Evolutionary conservation across 805 yeast genomes (phyloP).

Genomic region (fission yeast (Schizosaccharomyces pombe)): DNA sequence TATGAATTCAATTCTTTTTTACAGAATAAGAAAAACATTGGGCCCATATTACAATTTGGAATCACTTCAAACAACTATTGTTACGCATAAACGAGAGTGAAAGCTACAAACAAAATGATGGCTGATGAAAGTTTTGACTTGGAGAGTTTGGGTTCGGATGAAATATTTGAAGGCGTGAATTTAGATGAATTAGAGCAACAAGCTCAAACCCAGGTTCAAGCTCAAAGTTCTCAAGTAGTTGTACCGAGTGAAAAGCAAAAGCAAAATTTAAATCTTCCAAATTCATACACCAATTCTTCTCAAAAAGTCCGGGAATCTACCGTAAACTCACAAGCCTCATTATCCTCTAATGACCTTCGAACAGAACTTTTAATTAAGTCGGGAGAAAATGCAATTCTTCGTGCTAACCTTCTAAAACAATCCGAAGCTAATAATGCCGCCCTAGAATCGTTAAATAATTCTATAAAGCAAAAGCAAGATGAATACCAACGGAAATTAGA

Average conservation of each 20-base stretch:
- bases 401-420: neutral
- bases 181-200: neutral
- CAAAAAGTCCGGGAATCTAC: neutral
- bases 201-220: neutral
- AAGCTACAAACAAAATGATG: too few species aligned
- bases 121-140: neutral
- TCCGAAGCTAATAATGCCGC: neutral
- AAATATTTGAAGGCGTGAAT: neutral
- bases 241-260: too few species aligned
- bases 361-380: neutral
- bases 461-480: neutral
- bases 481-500: neutral
- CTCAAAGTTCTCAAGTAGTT: too few species aligned
- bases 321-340: neutral
- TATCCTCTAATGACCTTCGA: neutral
- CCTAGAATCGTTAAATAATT: neutral
- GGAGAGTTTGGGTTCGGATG: neutral
- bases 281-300: too few species aligned
- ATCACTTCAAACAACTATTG: too few species aligned
- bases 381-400: neutral
- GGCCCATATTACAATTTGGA: too few species aligned
- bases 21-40: too few species aligned
- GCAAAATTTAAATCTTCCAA: too few species aligned
- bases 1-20: too few species aligned
- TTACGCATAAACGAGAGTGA: too few species aligned